Base-by-base conservation (phyloP, 345 rosid genomes). In the Balakata baccata region DNA sequence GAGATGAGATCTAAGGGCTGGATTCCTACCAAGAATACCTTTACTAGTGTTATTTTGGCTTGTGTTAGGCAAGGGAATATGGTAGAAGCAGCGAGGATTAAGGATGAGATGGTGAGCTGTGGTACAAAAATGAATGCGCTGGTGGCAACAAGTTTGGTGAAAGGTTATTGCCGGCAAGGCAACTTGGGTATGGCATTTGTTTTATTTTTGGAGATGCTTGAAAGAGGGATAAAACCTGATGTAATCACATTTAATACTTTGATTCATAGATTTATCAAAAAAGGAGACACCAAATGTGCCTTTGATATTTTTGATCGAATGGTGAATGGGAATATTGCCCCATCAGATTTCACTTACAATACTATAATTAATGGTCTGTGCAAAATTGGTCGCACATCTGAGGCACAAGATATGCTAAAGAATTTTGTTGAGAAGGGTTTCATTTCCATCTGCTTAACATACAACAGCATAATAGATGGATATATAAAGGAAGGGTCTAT, bases 61-160 rank as follows among this genome's bases (percentile, higher is more conserved):
- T 89, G 81, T 14, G 82, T 85, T 71, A 93, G 85, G 85, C 81
- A 79, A 62, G 90, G 89, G 62, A 82, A 87, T 65, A 58, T 84
- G 85, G 73, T 51, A 7, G 95, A 88, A 79, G 95, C 95, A 34
- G 66, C 91, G 71, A 82, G 78, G 78, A 75, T 91, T 71, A 93
- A 84, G 77, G 97, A 87, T 73, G 97, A 90, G 83, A 89, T 93
- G 98, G 63, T 86, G 74, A 86, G 78, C 53, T 70, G 78, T 63
- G 95, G 92, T 74, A 81, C 61, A 81, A 82, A 68, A 11, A 72
- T 91, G 86, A 89, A 82, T 79, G 73, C 85, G 78, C 81, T 86
- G 59, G 87, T 78, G 49, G 88, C 83, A 0, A 93, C 95, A 13
- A 87, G 90, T 84, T 81, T 93, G 85, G 83, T 93, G 66, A 86